A percentile compares a stretch with the other conserved stretches of the same genome.
These are phyloP conservation scores for Mortierella hygrophila DNA, from an alignment of 192 early-diverging fungal species.

Conservation along the genomic window DNA sequence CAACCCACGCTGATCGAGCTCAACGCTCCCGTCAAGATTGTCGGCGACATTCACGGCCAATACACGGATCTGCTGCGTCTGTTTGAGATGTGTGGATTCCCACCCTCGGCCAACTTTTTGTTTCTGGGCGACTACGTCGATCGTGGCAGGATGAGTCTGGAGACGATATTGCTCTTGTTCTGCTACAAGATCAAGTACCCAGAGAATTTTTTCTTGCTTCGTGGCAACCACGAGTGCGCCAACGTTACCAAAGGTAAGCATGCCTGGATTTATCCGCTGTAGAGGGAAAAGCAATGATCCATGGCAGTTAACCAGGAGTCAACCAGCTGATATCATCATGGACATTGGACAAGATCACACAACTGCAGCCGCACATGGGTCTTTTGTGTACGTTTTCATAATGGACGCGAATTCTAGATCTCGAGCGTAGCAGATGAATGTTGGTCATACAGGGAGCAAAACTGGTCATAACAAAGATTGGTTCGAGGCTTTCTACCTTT, in stretches of 20 bases:
- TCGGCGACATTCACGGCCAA: slow-evolving; percentile 97
- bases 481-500: neutral
- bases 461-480: neutral
- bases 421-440: neutral
- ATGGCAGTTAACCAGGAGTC: neutral
- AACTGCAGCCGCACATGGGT: neutral
- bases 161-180: slow-evolving; percentile 93
- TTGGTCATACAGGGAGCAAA: neutral
- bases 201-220: slow-evolving; percentile 95
- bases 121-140: slow-evolving; percentile 98
- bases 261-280: too few relatives aligned
- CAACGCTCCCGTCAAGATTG: slow-evolving; percentile 81
- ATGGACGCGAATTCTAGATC: neutral
- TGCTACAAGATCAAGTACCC: slow-evolving; percentile 98
- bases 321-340: neutral
- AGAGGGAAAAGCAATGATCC: neutral
- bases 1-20: slow-evolving; percentile 88
- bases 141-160: slow-evolving; percentile 94
- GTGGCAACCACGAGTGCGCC: slow-evolving; percentile 97
- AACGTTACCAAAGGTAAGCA: slow-evolving; percentile 85
- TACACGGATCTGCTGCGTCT: slow-evolving; percentile 92
- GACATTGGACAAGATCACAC: neutral
- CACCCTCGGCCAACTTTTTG: slow-evolving; percentile 91
- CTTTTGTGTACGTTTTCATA: neutral
- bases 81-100: slow-evolving; percentile 95